phyloP scores from a whole-genome alignment of 345 rosid genomes.

The Acer negundo region DNA sequence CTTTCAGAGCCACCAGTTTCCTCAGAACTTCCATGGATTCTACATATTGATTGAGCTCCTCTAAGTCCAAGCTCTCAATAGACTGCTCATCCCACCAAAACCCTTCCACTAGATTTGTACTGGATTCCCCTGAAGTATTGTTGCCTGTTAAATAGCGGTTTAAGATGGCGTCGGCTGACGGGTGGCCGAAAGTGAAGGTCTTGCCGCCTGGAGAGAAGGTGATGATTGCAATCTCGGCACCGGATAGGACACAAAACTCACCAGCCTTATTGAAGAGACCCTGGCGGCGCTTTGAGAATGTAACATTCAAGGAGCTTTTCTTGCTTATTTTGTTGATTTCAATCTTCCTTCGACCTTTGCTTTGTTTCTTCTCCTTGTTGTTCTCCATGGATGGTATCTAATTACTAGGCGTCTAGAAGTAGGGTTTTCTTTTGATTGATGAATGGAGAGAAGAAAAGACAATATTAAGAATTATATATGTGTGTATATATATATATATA shows the following conservation, averaged over 20 bases:
- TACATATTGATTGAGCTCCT: background rate
- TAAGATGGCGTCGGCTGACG: conserved; percentile 10
- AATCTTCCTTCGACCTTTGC: background rate
- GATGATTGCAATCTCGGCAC: conserved; percentile 11
- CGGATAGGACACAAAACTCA: conserved; percentile 16
- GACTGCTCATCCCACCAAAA: conserved; percentile 6
- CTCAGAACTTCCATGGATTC: background rate
- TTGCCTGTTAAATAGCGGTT: conserved; percentile 8
- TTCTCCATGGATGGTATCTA: background rate
- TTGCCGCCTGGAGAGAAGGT: conserved; percentile 18
- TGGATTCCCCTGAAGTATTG: background rate
- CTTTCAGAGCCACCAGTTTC: background rate
- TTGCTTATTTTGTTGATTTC: background rate
- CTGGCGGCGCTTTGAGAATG: conserved; percentile 24
- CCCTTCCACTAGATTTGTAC: background rate
- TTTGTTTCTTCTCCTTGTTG: background rate
- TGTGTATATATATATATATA: no score
- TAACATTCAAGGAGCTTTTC: background rate
- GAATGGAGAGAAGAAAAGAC: background rate
- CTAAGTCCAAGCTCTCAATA: background rate
- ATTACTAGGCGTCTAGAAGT: background rate
- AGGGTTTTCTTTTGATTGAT: background rate
- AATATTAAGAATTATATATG: no score
- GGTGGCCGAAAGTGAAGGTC: conserved; percentile 16
- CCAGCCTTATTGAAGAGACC: conserved; percentile 24